phyloP scores from a whole-genome alignment of 2,329 filamentous ascomycete genomes.

The Talaromyces sp. region DNA sequence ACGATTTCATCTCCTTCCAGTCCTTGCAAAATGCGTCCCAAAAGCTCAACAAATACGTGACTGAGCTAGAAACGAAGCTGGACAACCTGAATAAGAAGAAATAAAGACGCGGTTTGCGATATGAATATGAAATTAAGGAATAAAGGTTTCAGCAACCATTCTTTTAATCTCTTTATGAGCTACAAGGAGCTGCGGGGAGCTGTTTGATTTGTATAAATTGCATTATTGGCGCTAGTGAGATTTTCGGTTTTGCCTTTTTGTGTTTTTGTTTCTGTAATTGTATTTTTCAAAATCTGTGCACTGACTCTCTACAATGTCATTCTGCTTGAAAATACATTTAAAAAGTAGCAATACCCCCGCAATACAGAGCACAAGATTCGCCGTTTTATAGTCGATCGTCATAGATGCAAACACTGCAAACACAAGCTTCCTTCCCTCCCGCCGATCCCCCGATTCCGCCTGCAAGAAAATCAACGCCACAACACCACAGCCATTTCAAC shows the following conservation, averaged over 20 bases:
- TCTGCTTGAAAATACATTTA: not conserved
- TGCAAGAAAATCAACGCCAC: not conserved
- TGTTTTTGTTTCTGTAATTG: not conserved
- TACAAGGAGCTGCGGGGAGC: not conserved
- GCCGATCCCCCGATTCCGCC: not conserved
- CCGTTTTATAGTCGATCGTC: not conserved
- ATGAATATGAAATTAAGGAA: not conserved
- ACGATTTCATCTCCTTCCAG: slow-evolving; percentile 41
- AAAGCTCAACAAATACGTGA: slow-evolving; percentile 77
- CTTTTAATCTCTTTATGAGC: not conserved
- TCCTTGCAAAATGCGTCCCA: slow-evolving; percentile 83
- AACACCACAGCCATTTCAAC: not conserved
- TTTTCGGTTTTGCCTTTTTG: not conserved
- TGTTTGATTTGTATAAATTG: not conserved
- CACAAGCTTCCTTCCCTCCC: not conserved
- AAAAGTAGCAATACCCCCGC: not conserved
- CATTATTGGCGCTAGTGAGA: not conserved
- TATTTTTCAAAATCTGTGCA: not conserved
- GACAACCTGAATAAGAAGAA: slow-evolving; percentile 65
- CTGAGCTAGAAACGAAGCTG: slow-evolving; percentile 74
- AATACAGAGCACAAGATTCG: not conserved
- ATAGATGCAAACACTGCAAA: slow-evolving; percentile 6
- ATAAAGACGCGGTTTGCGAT: slow-evolving; percentile 26
- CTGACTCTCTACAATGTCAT: not conserved
- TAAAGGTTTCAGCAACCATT: not conserved